Evolutionary conservation across 208 protist genomes (phyloP).

Genomic region (Ichthyophonus hoferi): DNA sequence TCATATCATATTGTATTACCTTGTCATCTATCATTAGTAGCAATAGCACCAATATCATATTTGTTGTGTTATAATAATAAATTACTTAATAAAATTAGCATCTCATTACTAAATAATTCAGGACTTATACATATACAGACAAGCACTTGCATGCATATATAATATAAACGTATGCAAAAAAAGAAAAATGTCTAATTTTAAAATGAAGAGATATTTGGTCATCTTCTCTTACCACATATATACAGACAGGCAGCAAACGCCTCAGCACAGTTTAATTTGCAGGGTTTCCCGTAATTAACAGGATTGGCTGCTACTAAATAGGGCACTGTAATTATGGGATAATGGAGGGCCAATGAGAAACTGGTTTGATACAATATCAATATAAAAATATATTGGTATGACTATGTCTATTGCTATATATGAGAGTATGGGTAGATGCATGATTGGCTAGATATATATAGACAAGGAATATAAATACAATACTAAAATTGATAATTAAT

Average conservation of each 20-base stretch:
- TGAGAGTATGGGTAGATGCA: too few relatives aligned
- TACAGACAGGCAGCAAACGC: slow-evolving; percentile 87
- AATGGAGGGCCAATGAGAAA: neutral
- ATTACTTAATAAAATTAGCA: too few relatives aligned
- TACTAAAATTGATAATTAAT: neutral
- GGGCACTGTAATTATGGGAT: slow-evolving; percentile 67
- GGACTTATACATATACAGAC: too few relatives aligned
- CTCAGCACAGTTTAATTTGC: slow-evolving; percentile 93
- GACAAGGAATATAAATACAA: neutral
- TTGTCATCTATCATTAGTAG: too few relatives aligned
- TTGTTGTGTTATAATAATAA: too few relatives aligned
- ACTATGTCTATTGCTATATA: neutral
- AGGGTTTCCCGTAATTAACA: slow-evolving; percentile 96
- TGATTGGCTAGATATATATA: neutral
- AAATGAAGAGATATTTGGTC: too few relatives aligned
- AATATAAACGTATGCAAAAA: too few relatives aligned
- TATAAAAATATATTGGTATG: neutral
- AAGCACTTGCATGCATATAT: too few relatives aligned
- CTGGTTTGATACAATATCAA: neutral
- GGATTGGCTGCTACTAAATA: slow-evolving; percentile 97
- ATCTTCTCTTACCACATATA: slow-evolving; percentile 74
- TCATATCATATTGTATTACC: neutral
- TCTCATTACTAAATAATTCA: too few relatives aligned
- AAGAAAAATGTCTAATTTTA: too few relatives aligned
- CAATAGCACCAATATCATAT: too few relatives aligned